phyloP scores from a whole-genome alignment of 1,284 basidiomycete genomes.

The Grifola frondosa region DNA sequence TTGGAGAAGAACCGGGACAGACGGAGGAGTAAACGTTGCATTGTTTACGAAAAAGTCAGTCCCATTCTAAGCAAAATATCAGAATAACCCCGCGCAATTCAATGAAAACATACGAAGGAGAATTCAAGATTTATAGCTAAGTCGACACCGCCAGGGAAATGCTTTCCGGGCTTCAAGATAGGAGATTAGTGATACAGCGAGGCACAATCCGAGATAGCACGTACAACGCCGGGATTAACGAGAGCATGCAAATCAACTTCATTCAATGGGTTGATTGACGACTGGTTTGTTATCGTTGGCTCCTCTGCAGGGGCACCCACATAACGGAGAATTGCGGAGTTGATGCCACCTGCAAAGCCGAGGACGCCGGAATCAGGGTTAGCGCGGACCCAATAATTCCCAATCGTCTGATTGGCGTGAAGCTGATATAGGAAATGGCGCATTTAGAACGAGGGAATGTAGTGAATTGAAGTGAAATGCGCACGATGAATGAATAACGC shows the following conservation, averaged over 20 bases:
- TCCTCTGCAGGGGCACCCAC: constrained; percentile 39
- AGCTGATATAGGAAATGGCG: constrained; percentile 7
- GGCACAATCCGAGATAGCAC: too few relatives aligned
- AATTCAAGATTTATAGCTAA: constrained; percentile 24
- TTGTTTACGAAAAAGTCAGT: constrained; percentile 26
- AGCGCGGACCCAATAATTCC: constrained; percentile 42
- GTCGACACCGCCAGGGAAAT: constrained; percentile 28
- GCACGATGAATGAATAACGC: constrained; percentile 26
- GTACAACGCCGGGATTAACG: constrained; percentile 5
- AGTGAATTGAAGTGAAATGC: neutral
- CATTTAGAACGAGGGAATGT: too few relatives aligned
- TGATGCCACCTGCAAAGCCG: constrained; percentile 36
- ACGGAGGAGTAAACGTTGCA: constrained; percentile 23
- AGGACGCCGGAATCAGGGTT: constrained; percentile 30
- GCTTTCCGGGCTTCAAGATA: constrained; percentile 26
- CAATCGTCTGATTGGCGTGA: constrained; percentile 30
- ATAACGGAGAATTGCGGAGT: constrained; percentile 18
- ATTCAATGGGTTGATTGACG: constrained; percentile 16
- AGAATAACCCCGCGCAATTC: too few relatives aligned
- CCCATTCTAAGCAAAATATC: neutral
- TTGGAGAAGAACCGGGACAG: constrained; percentile 32
- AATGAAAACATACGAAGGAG: constrained; percentile 23
- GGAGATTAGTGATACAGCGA: neutral
- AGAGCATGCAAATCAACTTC: constrained; percentile 27
- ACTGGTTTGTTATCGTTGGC: constrained; percentile 35